Percentiles rank a stretch among this genome's conserved stretches.
Evolutionary conservation across 805 yeast species (phyloP).

Genomic region (Suhomyces sp.): DNA sequence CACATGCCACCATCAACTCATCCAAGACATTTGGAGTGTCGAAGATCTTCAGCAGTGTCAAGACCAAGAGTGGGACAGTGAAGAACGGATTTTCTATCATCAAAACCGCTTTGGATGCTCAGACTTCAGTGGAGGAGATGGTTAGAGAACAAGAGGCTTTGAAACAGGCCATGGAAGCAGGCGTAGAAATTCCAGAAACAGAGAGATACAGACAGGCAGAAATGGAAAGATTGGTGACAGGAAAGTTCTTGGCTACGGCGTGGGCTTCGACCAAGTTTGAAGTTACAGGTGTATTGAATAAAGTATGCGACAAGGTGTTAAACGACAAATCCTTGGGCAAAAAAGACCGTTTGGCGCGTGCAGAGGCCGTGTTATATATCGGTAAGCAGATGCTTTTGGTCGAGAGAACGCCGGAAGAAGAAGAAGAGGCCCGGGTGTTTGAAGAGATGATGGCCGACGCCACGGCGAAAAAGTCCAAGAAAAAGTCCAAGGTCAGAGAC

Average conservation of each 20-base stretch:
- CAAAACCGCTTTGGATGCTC: conserved; percentile 86
- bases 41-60: conserved; percentile 74
- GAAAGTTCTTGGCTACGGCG: conserved; percentile 88
- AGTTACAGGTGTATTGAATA: conserved; percentile 80
- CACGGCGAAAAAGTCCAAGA: conserved; percentile 46
- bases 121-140: conserved; percentile 65
- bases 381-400: conserved; percentile 69
- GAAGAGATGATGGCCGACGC: conserved; percentile 93
- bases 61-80: conserved; percentile 79
- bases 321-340: conserved; percentile 59
- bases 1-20: conserved; percentile 67
- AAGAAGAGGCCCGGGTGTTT: conserved; percentile 86
- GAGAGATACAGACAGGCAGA: conserved; percentile 50
- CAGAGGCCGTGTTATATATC: conserved; percentile 70
- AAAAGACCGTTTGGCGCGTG: conserved; percentile 66
- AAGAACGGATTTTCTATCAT: conserved; percentile 82
- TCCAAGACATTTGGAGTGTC: conserved; percentile 84
- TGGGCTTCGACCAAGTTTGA: conserved; percentile 95
- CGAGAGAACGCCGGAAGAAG: conserved; percentile 79
- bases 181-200: conserved; percentile 32
- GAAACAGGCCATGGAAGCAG: conserved; percentile 23
- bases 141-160: conserved; percentile 60
- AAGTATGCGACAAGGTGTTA: conserved; percentile 50
- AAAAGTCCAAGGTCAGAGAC: conserved; percentile 11
- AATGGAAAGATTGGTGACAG: conserved; percentile 76